Conservation (phyloP, 192 early-diverging fungal genomes). For the Mortierella claussenii region DNA sequence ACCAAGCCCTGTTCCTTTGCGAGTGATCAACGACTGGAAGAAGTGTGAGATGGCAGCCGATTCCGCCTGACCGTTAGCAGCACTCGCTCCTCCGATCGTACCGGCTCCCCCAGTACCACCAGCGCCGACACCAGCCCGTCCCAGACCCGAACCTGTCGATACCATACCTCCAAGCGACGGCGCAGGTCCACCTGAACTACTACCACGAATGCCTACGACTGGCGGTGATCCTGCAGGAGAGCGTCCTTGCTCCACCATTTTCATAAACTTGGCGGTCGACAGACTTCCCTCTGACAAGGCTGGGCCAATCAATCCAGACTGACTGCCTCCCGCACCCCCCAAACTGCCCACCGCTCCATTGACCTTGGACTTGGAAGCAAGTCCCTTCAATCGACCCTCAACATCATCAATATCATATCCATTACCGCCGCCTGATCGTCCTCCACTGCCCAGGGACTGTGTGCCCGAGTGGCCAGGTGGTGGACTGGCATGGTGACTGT, state of each 20-base stretch:
- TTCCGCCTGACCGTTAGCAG: constrained; percentile 54
- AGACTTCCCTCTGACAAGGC: constrained; percentile 21
- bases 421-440: not conserved
- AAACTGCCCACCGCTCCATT: too few species aligned
- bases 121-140: not conserved
- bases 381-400: constrained; percentile 20
- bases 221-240: constrained; percentile 3
- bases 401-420: constrained; percentile 37
- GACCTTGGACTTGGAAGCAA: constrained; percentile 24
- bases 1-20: constrained; percentile 59
- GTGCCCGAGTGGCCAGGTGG: constrained; percentile 18
- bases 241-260: constrained; percentile 27
- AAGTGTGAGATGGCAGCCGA: constrained; percentile 90
- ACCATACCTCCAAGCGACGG: too few species aligned
- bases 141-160: too few species aligned
- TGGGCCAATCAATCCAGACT: constrained; percentile 30
- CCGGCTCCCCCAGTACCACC: constrained; percentile 2
- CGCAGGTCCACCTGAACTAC: constrained; percentile 11
- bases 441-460: constrained; percentile 12
- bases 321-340: constrained; percentile 1
- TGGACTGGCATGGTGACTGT: constrained; percentile 49
- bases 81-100: constrained; percentile 17
- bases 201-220: not conserved
- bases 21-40: constrained; percentile 86
- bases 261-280: constrained; percentile 14